Conservation (phyloP, 208 protist species). For the Leishmania major region DNA sequence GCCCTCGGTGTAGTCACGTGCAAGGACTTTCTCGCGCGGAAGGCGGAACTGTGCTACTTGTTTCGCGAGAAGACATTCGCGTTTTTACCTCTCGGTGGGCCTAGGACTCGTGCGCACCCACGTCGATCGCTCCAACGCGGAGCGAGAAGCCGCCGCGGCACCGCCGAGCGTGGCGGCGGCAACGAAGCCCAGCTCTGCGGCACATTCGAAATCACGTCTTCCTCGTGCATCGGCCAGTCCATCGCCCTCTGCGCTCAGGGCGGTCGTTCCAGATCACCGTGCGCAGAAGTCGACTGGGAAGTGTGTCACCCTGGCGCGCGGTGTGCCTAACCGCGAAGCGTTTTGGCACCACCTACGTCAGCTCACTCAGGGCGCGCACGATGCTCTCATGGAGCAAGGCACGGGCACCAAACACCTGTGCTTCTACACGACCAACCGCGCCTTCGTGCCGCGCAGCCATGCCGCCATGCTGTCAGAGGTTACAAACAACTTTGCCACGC, state of each 20-base stretch:
- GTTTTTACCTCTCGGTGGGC: constrained; percentile 60
- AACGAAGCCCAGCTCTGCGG: not conserved
- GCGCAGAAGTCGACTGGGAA: constrained; percentile 53
- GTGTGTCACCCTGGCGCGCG: constrained; percentile 38
- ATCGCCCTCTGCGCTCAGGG: not conserved
- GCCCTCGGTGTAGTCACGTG: constrained; percentile 58
- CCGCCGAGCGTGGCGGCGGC: not conserved
- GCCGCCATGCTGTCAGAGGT: constrained; percentile 34
- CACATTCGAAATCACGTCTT: not conserved
- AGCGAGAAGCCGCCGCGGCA: not conserved
- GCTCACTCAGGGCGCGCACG: constrained; percentile 28
- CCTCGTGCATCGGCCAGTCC: not conserved
- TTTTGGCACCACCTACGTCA: constrained; percentile 23
- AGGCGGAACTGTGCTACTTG: constrained; percentile 50
- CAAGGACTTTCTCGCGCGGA: constrained; percentile 38
- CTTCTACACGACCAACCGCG: constrained; percentile 37
- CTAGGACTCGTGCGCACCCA: constrained; percentile 58
- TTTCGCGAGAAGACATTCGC: constrained; percentile 59
- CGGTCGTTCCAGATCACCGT: not conserved
- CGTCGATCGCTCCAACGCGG: constrained; percentile 36
- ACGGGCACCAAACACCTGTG: constrained; percentile 23
- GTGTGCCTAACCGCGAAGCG: constrained; percentile 20
- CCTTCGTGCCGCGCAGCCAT: constrained; percentile 30
- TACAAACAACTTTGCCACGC: constrained; percentile 28
- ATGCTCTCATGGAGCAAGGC: constrained; percentile 31